Conservation (phyloP, 805 yeast species). For the Candida peoriensis region DNA sequence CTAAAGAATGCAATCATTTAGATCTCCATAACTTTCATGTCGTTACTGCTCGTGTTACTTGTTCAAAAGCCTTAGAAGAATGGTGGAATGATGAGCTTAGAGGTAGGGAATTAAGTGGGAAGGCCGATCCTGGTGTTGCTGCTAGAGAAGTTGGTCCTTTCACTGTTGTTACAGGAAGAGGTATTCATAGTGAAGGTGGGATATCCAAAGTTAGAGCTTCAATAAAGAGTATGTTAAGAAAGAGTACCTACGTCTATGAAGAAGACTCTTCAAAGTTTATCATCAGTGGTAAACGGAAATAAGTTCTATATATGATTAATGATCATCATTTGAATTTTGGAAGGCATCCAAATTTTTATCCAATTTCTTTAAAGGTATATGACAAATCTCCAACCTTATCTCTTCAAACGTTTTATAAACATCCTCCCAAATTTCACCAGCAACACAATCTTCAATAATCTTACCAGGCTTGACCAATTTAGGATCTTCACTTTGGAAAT, state of each 20-base stretch:
- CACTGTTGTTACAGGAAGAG: conserved; percentile 60
- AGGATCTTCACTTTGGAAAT: conserved; percentile 4
- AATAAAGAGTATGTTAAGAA: conserved; percentile 36
- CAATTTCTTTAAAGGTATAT: no score
- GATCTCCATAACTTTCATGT: conserved; percentile 58
- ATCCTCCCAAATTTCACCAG: conserved; percentile 19
- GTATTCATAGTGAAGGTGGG: conserved; percentile 62
- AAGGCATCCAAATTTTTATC: no score
- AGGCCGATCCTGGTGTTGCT: conserved; percentile 28
- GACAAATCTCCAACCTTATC: no score
- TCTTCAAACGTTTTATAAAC: conserved; percentile 10
- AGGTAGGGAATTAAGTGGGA: conserved; percentile 37
- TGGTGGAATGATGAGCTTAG: conserved; percentile 65
- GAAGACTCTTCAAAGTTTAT: conserved; percentile 42
- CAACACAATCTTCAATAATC: conserved; percentile 15
- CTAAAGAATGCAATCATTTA: conserved; percentile 23
- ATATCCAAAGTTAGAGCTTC: conserved; percentile 40
- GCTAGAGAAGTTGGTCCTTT: conserved; percentile 41
- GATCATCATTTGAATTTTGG: no score
- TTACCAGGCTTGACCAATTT: conserved; percentile 3
- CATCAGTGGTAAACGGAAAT: conserved; percentile 36
- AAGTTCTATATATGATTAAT: no score
- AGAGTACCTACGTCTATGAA: conserved; percentile 35
- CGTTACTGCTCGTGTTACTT: conserved; percentile 38
- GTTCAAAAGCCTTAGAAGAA: conserved; percentile 30